These are phyloP conservation scores for Suillus brevipes DNA, from an alignment of 768 basidiomycete genomes.

Conservation along the genomic window DNA sequence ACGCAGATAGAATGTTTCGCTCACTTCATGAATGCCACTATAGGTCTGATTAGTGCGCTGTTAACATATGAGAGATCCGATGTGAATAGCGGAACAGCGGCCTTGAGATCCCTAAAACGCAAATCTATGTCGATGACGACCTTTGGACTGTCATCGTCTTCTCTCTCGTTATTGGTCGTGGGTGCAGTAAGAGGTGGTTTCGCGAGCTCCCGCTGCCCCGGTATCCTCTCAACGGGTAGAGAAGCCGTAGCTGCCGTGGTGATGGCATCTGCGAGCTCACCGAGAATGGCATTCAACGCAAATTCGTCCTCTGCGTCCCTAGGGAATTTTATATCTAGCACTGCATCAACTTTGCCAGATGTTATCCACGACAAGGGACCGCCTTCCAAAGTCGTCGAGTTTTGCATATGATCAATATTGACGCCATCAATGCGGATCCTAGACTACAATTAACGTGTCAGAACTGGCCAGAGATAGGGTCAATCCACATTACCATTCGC, in stretches of 20 bases:
- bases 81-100: slow-evolving; percentile 90
- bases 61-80: slow-evolving; percentile 88
- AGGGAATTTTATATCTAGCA: slow-evolving; percentile 97
- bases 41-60: slow-evolving; percentile 89
- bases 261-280: slow-evolving; percentile 89
- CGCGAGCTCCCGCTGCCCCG: slow-evolving; percentile 83
- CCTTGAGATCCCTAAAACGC: slow-evolving; percentile 93
- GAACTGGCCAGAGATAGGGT: neutral
- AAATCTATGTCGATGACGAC: slow-evolving; percentile 90
- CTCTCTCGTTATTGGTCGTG: slow-evolving; percentile 36
- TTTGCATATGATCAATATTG: slow-evolving; percentile 92
- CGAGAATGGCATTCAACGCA: slow-evolving; percentile 78
- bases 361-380: slow-evolving; percentile 95
- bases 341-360: slow-evolving; percentile 94
- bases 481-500: slow-evolving; percentile 70
- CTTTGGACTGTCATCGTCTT: slow-evolving; percentile 40
- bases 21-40: slow-evolving; percentile 98
- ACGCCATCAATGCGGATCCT: slow-evolving; percentile 97
- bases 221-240: slow-evolving; percentile 60
- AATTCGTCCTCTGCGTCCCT: slow-evolving; percentile 69
- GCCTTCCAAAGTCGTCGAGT: slow-evolving; percentile 75
- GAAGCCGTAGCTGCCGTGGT: slow-evolving; percentile 57
- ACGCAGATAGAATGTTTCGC: slow-evolving; percentile 22
- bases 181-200: slow-evolving; percentile 85
- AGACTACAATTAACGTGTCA: slow-evolving; percentile 50